Conservation (phyloP, 495 filamentous ascomycete genomes). For the Oidiodendron maius region DNA sequence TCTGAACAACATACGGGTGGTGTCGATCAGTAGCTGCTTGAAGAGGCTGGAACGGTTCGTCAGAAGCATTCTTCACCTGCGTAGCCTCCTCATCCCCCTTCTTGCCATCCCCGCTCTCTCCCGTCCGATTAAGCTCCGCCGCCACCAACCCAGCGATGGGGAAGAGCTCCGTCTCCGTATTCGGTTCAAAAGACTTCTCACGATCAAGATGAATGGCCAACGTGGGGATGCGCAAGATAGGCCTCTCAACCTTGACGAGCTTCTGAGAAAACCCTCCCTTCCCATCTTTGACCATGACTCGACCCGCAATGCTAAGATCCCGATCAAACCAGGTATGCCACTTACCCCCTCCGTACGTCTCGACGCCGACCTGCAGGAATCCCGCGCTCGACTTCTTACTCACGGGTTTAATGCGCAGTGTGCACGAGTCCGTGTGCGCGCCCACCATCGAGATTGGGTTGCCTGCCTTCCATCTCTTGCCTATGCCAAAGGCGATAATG, state of each 20-base stretch:
- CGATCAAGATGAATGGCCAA: slow-evolving; percentile 92
- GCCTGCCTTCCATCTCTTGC: slow-evolving; percentile 86
- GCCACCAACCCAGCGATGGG: slow-evolving; percentile 85
- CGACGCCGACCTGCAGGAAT: slow-evolving; percentile 93
- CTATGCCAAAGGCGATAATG: slow-evolving; percentile 91
- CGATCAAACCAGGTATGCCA: slow-evolving; percentile 92
- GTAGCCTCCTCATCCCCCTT: slow-evolving; percentile 25
- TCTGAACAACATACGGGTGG: slow-evolving; percentile 76
- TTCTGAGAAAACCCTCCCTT: slow-evolving; percentile 75
- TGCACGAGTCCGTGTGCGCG: slow-evolving; percentile 93
- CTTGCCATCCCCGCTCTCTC: slow-evolving; percentile 27
- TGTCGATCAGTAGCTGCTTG: slow-evolving; percentile 77
- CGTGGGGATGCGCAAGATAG: slow-evolving; percentile 86
- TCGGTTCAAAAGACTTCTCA: slow-evolving; percentile 78
- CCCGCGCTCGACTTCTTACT: slow-evolving; percentile 79
- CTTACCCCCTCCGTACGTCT: slow-evolving; percentile 89
- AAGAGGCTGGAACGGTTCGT: slow-evolving; percentile 58
- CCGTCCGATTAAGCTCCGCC: slow-evolving; percentile 76
- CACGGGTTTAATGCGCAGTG: slow-evolving; percentile 85
- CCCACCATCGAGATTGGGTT: slow-evolving; percentile 94
- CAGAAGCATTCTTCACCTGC: slow-evolving; percentile 31
- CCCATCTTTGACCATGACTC: slow-evolving; percentile 70
- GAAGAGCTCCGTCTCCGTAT: slow-evolving; percentile 93
- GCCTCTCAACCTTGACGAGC: slow-evolving; percentile 84
- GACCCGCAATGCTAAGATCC: slow-evolving; percentile 85